Evolutionary conservation across 495 filamentous ascomycete genomes (phyloP).

Genomic region (Penicillium chermesinum): DNA sequence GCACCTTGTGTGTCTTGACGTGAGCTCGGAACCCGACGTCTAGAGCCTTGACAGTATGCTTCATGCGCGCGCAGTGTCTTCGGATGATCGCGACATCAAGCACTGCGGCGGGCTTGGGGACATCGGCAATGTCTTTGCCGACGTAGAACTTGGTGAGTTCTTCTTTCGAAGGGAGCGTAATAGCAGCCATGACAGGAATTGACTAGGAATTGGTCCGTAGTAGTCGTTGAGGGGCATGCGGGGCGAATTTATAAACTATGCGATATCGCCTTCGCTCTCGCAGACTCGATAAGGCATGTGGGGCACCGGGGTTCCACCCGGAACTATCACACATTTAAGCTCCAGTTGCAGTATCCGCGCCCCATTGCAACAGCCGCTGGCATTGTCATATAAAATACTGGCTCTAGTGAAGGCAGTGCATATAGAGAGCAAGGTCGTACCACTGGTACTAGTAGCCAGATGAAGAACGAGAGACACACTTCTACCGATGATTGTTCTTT

Average conservation of each 20-base stretch:
- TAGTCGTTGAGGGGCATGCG: neutral
- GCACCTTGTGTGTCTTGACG: constrained; percentile 83
- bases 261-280: neutral
- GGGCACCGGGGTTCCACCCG: constrained; percentile 6
- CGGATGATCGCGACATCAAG: constrained; percentile 64
- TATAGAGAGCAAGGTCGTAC: too few relatives aligned
- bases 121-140: constrained; percentile 54
- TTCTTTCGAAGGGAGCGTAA: constrained; percentile 17
- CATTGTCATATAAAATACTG: too few relatives aligned
- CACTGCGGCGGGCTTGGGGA: constrained; percentile 63
- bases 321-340: too few relatives aligned
- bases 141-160: constrained; percentile 45
- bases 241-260: neutral
- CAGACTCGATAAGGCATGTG: constrained; percentile 1
- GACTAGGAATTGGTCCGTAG: neutral
- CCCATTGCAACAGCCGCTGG: too few relatives aligned
- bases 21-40: constrained; percentile 71
- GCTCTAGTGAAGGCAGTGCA: too few relatives aligned
- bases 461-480: too few relatives aligned
- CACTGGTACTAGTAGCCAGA: too few relatives aligned
- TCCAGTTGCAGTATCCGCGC: too few relatives aligned
- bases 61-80: constrained; percentile 70
- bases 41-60: constrained; percentile 53
- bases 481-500: too few relatives aligned
- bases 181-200: constrained; percentile 6